Percentiles rank a stretch among this genome's conserved stretches.
These are phyloP conservation scores for Naegleria fowleri DNA, from an alignment of 208 protist genomes.

Conservation along the genomic window DNA sequence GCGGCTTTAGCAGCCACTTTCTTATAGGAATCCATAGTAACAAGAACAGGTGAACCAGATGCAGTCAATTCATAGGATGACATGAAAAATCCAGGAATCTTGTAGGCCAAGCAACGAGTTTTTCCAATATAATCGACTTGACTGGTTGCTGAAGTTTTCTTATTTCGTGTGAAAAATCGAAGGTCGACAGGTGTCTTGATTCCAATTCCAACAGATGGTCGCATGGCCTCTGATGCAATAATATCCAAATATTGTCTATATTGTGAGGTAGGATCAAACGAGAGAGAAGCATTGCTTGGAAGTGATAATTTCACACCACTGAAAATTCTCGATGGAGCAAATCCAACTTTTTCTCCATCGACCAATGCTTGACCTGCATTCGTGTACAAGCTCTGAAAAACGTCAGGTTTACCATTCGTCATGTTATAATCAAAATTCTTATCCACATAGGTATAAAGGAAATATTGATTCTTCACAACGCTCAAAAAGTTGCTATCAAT, in stretches of 20 bases:
- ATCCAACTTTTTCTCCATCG: background rate
- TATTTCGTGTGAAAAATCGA: background rate
- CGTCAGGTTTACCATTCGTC: slow-evolving; percentile 1
- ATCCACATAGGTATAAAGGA: slow-evolving; percentile 28
- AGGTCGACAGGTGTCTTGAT: background rate
- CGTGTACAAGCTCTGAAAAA: background rate
- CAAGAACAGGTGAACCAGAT: slow-evolving; percentile 52
- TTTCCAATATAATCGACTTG: slow-evolving; percentile 55
- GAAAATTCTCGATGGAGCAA: background rate
- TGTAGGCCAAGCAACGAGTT: slow-evolving; percentile 63
- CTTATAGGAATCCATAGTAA: slow-evolving; percentile 47
- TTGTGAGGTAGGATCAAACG: slow-evolving; percentile 23
- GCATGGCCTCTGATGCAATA: slow-evolving; percentile 1
- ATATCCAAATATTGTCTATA: slow-evolving; percentile 21
- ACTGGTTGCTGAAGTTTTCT: background rate
- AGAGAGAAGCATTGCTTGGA: background rate
- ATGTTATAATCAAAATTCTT: background rate
- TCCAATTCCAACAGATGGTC: background rate
- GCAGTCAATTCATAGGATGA: slow-evolving; percentile 50
- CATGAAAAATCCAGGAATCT: slow-evolving; percentile 73
- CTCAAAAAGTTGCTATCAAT: slow-evolving; percentile 44
- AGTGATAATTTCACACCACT: background rate
- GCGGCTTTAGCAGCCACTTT: background rate
- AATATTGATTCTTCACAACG: slow-evolving; percentile 41
- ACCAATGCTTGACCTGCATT: slow-evolving; percentile 14